Evolutionary conservation across 495 filamentous ascomycete genomes (phyloP).

Genomic region (Parachaetomium inaequale): DNA sequence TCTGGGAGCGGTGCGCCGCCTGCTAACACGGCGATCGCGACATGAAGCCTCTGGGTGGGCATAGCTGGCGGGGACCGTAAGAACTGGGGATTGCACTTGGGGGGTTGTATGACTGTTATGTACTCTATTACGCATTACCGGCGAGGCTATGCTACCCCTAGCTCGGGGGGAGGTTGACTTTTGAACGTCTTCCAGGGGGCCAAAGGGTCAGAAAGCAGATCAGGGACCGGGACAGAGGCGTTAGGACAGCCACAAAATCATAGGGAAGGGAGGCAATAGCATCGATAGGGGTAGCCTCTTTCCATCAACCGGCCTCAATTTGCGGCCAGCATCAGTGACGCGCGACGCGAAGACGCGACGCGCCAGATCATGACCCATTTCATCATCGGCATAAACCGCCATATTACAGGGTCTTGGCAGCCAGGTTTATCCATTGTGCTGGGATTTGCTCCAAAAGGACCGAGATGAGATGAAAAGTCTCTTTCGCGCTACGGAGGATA

Average conservation of each 20-base stretch:
- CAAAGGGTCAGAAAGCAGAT: no score
- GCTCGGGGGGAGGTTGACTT: no score
- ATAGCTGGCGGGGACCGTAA: background rate
- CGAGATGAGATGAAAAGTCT: background rate
- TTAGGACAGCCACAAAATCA: no score
- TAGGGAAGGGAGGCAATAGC: no score
- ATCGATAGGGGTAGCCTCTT: no score
- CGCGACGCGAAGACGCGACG: slow-evolving; percentile 8
- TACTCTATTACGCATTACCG: background rate
- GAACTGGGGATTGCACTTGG: background rate
- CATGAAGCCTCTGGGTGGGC: background rate
- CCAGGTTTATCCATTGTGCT: background rate
- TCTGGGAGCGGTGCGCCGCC: slow-evolving; percentile 12
- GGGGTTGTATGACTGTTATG: background rate
- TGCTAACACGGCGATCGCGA: slow-evolving; percentile 7
- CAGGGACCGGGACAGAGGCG: no score
- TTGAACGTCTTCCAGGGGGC: no score
- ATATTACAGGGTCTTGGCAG: background rate
- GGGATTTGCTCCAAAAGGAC: background rate
- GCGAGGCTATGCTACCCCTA: no score
- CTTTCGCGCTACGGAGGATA: background rate
- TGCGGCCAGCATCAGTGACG: background rate
- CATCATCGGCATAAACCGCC: slow-evolving; percentile 15
- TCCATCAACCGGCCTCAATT: no score
- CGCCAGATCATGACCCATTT: background rate